These are phyloP conservation scores for Termitomyces sp. DNA, from an alignment of 768 basidiomycete genomes.

Conservation along the genomic window DNA sequence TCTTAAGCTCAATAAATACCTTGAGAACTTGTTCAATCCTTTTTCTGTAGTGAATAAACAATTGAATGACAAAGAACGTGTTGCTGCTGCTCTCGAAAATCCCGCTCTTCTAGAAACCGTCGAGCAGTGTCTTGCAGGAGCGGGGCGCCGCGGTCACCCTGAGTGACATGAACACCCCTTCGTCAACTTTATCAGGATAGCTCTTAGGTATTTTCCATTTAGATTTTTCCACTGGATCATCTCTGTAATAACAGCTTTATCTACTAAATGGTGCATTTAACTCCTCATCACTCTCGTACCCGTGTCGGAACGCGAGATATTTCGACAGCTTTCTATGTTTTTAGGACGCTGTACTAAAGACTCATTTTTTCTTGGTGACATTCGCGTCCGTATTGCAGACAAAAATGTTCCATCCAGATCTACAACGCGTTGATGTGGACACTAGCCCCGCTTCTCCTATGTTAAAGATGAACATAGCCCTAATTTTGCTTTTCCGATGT, in stretches of 20 bases:
- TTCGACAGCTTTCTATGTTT: neutral
- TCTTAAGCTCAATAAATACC: neutral
- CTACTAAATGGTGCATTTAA: neutral
- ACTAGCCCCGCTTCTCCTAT: neutral
- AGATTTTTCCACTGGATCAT: neutral
- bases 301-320: too few relatives aligned
- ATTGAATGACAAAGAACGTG: constrained; percentile 97
- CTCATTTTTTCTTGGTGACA: too few relatives aligned
- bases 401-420: too few relatives aligned
- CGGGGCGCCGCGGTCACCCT: constrained; percentile 26
- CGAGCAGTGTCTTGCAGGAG: constrained; percentile 55
- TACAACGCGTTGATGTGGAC: neutral
- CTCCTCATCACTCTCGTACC: too few relatives aligned
- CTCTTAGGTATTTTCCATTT: constrained; percentile 9
- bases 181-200: constrained; percentile 4
- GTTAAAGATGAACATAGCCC: too few relatives aligned
- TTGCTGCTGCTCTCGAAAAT: constrained; percentile 96
- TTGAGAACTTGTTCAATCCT: neutral
- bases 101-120: constrained; percentile 80
- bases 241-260: neutral
- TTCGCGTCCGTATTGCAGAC: too few relatives aligned
- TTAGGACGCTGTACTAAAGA: too few relatives aligned
- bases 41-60: constrained; percentile 85
- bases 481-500: too few relatives aligned
- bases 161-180: constrained; percentile 10